Conservation (phyloP, 2,329 filamentous ascomycete species). For the Xylaria digitata region DNA sequence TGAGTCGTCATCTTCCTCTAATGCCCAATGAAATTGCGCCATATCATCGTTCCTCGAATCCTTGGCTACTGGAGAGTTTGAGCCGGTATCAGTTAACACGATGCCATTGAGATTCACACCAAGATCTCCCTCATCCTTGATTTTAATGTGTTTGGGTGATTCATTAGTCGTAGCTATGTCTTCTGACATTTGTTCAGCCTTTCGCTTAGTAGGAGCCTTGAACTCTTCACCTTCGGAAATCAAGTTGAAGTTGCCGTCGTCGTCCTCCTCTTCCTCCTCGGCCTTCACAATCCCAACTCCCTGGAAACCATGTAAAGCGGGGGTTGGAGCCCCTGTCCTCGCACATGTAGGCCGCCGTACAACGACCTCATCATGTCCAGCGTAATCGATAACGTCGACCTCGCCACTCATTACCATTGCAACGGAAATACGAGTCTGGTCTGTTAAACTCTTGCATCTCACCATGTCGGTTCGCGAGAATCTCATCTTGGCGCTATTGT, state of each 20-base stretch:
- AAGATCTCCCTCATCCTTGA: conserved; percentile 37
- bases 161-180: conserved; percentile 28
- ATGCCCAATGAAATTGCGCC: conserved; percentile 48
- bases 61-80: conserved; percentile 2
- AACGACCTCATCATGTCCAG: conserved; percentile 51
- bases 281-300: conserved; percentile 33
- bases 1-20: conserved; percentile 48
- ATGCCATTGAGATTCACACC: conserved; percentile 29
- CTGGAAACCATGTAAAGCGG: conserved; percentile 1
- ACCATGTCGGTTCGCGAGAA: conserved; percentile 88
- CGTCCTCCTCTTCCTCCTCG: conserved; percentile 29
- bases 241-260: conserved; percentile 32
- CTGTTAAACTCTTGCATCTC: conserved; percentile 82
- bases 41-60: conserved; percentile 15
- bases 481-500: conserved; percentile 66
- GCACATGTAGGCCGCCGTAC: conserved; percentile 41
- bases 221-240: conserved; percentile 23
- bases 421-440: conserved; percentile 77
- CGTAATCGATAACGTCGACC: conserved; percentile 57
- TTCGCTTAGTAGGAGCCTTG: conserved; percentile 40
- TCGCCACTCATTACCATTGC: conserved; percentile 73
- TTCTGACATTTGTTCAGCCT: conserved; percentile 36
- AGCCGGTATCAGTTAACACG: conserved; percentile 1
- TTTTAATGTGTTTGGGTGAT: conserved; percentile 39
- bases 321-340: conserved; percentile 50